phyloP scores from a whole-genome alignment of 768 basidiomycete species.

The Strobilomyces confusus region DNA sequence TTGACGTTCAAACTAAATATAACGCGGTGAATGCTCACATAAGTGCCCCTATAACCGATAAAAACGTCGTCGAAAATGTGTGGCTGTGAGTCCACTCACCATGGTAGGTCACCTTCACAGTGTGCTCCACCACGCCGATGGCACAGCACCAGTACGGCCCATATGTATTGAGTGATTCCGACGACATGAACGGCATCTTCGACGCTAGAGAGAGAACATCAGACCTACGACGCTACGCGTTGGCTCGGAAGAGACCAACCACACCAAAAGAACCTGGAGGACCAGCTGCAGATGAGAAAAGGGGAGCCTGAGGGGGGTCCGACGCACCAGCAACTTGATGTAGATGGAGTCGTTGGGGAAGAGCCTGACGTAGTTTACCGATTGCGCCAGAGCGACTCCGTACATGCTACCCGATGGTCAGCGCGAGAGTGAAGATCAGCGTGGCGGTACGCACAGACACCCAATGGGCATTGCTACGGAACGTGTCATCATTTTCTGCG shows the following conservation, averaged over 20 bases:
- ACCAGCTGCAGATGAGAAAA: neutral
- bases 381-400: slow-evolving; percentile 6
- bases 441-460: neutral
- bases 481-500: neutral
- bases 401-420: slow-evolving; percentile 10
- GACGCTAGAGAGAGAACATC: slow-evolving; percentile 1
- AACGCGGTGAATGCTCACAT: neutral
- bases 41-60: slow-evolving; percentile 2
- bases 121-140: neutral
- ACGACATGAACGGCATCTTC: slow-evolving; percentile 6
- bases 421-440: neutral
- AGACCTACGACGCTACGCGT: neutral
- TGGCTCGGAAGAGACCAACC: slow-evolving; percentile 3
- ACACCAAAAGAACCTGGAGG: slow-evolving; percentile 10
- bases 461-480: slow-evolving; percentile 1
- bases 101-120: neutral
- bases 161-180: slow-evolving; percentile 3
- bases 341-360: slow-evolving; percentile 4
- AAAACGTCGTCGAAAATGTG: neutral
- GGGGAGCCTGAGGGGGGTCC: neutral
- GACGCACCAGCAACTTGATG: slow-evolving; percentile 12
- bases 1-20: neutral
- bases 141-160: slow-evolving; percentile 4
- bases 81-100: slow-evolving; percentile 4
- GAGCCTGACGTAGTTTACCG: neutral